These are phyloP conservation scores for Tulasnella sp. DNA, from an alignment of 768 basidiomycete genomes.

Conservation along the genomic window DNA sequence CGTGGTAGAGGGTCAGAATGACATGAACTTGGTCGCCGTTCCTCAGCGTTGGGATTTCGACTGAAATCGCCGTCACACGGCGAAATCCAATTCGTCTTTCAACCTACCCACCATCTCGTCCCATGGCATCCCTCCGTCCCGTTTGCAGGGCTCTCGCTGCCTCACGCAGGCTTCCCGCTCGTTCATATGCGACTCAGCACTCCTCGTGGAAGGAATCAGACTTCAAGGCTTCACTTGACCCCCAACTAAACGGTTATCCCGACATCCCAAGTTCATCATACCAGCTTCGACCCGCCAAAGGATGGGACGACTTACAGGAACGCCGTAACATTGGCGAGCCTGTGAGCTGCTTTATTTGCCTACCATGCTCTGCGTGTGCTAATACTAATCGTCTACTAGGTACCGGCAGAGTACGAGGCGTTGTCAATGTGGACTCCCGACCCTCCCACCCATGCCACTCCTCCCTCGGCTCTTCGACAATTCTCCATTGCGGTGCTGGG, in stretches of 20 bases:
- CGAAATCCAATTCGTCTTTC: slow-evolving; percentile 1
- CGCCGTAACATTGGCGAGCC: slow-evolving; percentile 73
- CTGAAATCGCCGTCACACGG: neutral
- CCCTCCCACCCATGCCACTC: slow-evolving; percentile 33
- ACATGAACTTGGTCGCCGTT: neutral
- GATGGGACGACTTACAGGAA: slow-evolving; percentile 68
- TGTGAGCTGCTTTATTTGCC: slow-evolving; percentile 31
- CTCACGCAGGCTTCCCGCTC: neutral
- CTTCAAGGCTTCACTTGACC: slow-evolving; percentile 30
- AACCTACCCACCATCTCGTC: neutral
- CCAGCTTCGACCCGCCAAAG: slow-evolving; percentile 49
- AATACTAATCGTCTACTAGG: slow-evolving; percentile 29
- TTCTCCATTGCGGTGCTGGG: slow-evolving; percentile 40
- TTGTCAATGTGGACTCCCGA: slow-evolving; percentile 86
- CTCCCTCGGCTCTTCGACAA: slow-evolving; percentile 52
- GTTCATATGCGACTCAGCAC: neutral
- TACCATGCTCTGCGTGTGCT: neutral
- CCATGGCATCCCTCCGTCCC: slow-evolving; percentile 1
- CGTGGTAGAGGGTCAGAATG: neutral
- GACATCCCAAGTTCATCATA: slow-evolving; percentile 54
- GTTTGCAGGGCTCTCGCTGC: neutral
- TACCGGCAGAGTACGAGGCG: slow-evolving; percentile 71
- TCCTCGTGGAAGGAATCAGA: neutral
- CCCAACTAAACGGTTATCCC: slow-evolving; percentile 64
- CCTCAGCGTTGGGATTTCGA: neutral